These are phyloP conservation scores for Stentor roeselii DNA, from an alignment of 73 alveolate genomes.

Conservation along the genomic window DNA sequence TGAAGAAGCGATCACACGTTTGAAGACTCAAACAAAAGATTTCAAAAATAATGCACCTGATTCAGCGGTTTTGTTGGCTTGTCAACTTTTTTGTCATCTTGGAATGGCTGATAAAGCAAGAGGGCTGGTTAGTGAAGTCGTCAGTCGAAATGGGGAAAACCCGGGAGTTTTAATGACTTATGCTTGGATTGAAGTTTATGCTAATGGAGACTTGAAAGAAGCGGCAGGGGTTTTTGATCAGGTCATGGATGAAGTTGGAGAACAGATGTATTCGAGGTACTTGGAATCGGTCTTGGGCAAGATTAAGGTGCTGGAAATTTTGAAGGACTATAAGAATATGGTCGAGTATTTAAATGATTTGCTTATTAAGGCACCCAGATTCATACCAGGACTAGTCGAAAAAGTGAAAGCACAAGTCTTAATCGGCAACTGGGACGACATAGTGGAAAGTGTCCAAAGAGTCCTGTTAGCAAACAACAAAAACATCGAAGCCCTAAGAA, in stretches of 20 bases:
- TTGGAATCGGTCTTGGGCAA: slow-evolving; percentile 49
- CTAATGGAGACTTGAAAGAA: neutral
- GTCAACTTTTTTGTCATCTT: slow-evolving; percentile 51
- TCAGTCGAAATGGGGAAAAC: slow-evolving; percentile 30
- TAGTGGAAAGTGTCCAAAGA: slow-evolving; percentile 66
- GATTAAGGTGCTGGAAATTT: slow-evolving; percentile 50
- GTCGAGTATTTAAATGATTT: slow-evolving; percentile 76
- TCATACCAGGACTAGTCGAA: slow-evolving; percentile 71
- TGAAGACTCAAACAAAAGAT: slow-evolving; percentile 33
- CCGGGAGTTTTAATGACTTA: slow-evolving; percentile 35
- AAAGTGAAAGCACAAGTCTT: slow-evolving; percentile 72
- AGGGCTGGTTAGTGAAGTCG: slow-evolving; percentile 37
- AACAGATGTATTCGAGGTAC: slow-evolving; percentile 36
- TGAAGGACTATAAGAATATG: slow-evolving; percentile 66
- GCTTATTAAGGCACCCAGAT: slow-evolving; percentile 59
- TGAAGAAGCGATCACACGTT: slow-evolving; percentile 44
- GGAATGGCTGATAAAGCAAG: slow-evolving; percentile 48
- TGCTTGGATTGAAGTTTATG: slow-evolving; percentile 31
- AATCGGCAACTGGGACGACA: slow-evolving; percentile 88
- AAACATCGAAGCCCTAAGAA: slow-evolving; percentile 75
- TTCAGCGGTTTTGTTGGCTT: slow-evolving; percentile 68
- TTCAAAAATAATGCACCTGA: slow-evolving; percentile 72
- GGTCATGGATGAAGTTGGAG: slow-evolving; percentile 16
- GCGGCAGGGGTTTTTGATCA: slow-evolving; percentile 18
- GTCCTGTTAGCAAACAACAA: slow-evolving; percentile 60